Conservation (phyloP, 2,329 filamentous ascomycete genomes). For the Aspergillus japonicus region DNA sequence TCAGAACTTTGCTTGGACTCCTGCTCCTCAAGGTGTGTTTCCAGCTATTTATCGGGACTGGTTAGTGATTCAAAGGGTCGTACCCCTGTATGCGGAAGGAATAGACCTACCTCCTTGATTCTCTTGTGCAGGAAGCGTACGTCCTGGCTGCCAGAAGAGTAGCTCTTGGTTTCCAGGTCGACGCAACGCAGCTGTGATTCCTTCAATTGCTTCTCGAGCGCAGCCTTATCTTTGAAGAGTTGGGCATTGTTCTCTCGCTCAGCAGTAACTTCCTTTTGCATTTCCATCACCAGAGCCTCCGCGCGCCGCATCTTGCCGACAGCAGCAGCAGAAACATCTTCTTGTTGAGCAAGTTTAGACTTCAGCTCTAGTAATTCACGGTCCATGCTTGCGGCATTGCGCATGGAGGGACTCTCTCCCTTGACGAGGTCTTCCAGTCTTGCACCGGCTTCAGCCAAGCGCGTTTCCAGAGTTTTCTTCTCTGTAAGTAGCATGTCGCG, state of each 20-base stretch:
- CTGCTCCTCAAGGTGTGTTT: conserved; percentile 79
- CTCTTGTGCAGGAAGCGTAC: conserved; percentile 92
- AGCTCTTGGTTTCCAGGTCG: conserved; percentile 95
- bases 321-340: conserved; percentile 86
- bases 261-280: conserved; percentile 85
- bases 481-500: conserved; percentile 81
- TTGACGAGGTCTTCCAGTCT: conserved; percentile 84
- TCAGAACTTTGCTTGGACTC: conserved; percentile 76
- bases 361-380: conserved; percentile 87
- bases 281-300: conserved; percentile 80
- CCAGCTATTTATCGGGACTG: conserved; percentile 60
- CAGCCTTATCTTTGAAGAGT: conserved; percentile 85
- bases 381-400: conserved; percentile 85
- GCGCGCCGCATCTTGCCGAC: conserved; percentile 97
- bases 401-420: conserved; percentile 81
- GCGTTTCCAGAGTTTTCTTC: conserved; percentile 83
- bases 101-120: conserved; percentile 78
- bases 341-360: conserved; percentile 82
- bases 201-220: conserved; percentile 83
- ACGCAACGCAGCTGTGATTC: conserved; percentile 87
- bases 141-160: conserved; percentile 90
- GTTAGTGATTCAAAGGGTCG: conserved; percentile 21
- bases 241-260: conserved; percentile 80
- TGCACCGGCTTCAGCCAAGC: conserved; percentile 81
- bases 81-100: background rate